These are phyloP conservation scores for Prunus persica DNA, from an alignment of 306 rosid genomes.

Conservation along the genomic window Prunus_persica_NCBIv2 NC_034009.1:46762001-46762500, in stretches of 20 bases:
- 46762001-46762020: background rate
- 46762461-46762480: background rate
- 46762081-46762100: conserved; percentile 40
- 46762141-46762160: conserved; percentile 56
- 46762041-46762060: background rate
- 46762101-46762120: conserved; percentile 53
- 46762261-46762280: background rate
- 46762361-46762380: too few species aligned
- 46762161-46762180: conserved; percentile 65
- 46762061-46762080: background rate
- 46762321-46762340: too few species aligned
- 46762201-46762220: conserved; percentile 21
- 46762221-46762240: background rate
- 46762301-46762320: too few species aligned
- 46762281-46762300: background rate
- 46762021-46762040: background rate
- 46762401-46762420: too few species aligned
- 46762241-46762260: background rate
- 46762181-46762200: conserved; percentile 59
- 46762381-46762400: too few species aligned
- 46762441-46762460: background rate
- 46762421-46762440: background rate
- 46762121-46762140: conserved; percentile 58
- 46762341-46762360: too few species aligned
- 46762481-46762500: conserved; percentile 15